Percentiles rank a stretch among this genome's conserved stretches.
These are phyloP conservation scores for Leccinum rimulosum DNA, from an alignment of 768 basidiomycete genomes.

Conservation along the genomic window DNA sequence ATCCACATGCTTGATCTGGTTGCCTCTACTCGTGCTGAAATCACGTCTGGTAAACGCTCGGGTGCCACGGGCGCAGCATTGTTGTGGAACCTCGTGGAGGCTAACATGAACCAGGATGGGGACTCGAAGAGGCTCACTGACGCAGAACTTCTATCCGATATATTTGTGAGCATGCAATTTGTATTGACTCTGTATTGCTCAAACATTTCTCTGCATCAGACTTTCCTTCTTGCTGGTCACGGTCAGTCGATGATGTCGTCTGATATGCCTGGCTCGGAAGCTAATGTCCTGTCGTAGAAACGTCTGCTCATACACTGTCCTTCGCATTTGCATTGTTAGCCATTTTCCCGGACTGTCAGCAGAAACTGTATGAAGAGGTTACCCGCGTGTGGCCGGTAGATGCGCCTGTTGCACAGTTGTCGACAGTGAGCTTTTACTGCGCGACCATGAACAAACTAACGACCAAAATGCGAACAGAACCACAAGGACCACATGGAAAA, in stretches of 20 bases:
- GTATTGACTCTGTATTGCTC: too few relatives aligned
- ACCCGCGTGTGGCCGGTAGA: conserved; percentile 39
- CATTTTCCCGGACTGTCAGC: conserved; percentile 48
- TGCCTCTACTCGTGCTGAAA: conserved; percentile 35
- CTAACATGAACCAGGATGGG: too few relatives aligned
- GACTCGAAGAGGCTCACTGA: too few relatives aligned
- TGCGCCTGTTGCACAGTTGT: conserved; percentile 17
- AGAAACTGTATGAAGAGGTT: conserved; percentile 43
- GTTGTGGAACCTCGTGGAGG: too few relatives aligned
- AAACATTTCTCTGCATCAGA: too few relatives aligned
- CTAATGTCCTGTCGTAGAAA: conserved; percentile 37
- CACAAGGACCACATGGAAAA: conserved; percentile 39
- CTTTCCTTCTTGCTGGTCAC: too few relatives aligned
- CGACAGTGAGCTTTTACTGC: too few relatives aligned
- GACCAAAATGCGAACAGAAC: conserved; percentile 23
- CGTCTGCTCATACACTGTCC: conserved; percentile 43
- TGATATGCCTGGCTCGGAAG: neutral
- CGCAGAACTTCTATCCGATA: too few relatives aligned
- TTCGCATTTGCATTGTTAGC: conserved; percentile 47
- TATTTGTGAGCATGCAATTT: too few relatives aligned
- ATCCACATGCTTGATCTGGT: conserved; percentile 43
- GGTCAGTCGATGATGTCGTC: too few relatives aligned
- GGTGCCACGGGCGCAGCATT: conserved; percentile 30
- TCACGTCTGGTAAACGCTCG: conserved; percentile 27
- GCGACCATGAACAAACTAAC: too few relatives aligned